Base-by-base conservation (phyloP, 2,329 filamentous ascomycete species). In the Claviceps spartinae region DNA sequence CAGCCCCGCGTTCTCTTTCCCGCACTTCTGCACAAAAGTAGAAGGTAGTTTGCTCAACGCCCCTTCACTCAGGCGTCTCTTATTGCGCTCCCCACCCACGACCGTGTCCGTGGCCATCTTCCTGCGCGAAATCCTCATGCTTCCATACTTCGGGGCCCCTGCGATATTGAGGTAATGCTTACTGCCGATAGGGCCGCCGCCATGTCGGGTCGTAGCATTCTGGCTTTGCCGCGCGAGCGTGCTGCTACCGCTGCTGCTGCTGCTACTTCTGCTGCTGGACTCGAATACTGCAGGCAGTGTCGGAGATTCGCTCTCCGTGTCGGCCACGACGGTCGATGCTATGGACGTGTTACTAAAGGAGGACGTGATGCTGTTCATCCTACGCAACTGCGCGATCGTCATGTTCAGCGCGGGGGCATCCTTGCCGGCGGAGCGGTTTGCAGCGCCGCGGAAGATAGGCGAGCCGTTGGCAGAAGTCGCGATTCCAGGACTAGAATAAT, bases 321-420 rank as follows among this genome's bases (percentile, higher is more conserved):
- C 66, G 47, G 51, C 42, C 16, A 56, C 48, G 53, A 52, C n/a
- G 14, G 60, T 59, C 7, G 64, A 69, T 1, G 59, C 59, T 44
- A 67, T 58, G 0, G 72, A 71, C 1, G 67, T 65, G 18, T 63
- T 61, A 64, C 72, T 75, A 52, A 69, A 66, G 2, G 69, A 66
- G 58, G 71, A 76, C 45, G 76, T 59, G 50, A 72, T 64, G 62
- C 74, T 78, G 65, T 81, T 79, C 76, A 79, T 80, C 49, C 76
- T 69, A 9, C 77, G 71, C 52, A 81, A 71, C 61, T 78, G 72
- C 18, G 70, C 69, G 34, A 79, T 72, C 2, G 74, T 69, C 54
- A 62, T 65, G n/a, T 69, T 64, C 13, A 75, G 60, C 6, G 60
- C 52, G 14, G 58, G 55, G 1, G 52, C 60, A 48, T 57, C 48